Conservation (phyloP, 2,329 filamentous ascomycete genomes). For the Chalaropsis ovoidea region DNA sequence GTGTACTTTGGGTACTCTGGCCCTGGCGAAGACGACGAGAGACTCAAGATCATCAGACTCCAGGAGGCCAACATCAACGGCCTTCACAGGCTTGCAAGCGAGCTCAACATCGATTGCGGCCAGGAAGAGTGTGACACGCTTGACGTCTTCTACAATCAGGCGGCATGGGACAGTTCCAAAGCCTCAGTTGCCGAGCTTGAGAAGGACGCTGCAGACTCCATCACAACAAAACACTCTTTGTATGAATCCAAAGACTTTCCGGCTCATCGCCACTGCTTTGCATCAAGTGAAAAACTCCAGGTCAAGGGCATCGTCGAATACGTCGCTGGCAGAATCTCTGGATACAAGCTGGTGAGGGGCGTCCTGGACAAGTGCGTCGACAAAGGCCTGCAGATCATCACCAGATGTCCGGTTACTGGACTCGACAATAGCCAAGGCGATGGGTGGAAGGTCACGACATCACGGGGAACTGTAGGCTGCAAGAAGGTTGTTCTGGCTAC, state of each 20-base stretch:
- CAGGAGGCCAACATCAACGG: slow-evolving; percentile 25
- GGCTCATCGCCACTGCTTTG: slow-evolving; percentile 11
- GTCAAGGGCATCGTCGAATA: slow-evolving; percentile 21
- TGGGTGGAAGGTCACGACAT: slow-evolving; percentile 26
- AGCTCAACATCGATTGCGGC: slow-evolving; percentile 24
- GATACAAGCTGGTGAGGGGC: slow-evolving; percentile 21
- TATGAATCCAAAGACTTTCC: slow-evolving; percentile 11
- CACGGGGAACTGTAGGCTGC: slow-evolving; percentile 27
- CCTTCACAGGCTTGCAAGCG: slow-evolving; percentile 23
- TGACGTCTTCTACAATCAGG: slow-evolving; percentile 21
- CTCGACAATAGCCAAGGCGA: background rate
- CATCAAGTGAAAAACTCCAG: slow-evolving; percentile 7
- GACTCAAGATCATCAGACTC: slow-evolving; percentile 25
- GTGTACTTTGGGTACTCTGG: slow-evolving; percentile 21
- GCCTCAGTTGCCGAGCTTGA: slow-evolving; percentile 16
- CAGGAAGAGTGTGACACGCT: slow-evolving; percentile 22
- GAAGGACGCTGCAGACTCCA: background rate
- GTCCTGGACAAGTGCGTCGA: slow-evolving; percentile 21
- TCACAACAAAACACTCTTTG: background rate
- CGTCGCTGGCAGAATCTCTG: slow-evolving; percentile 22
- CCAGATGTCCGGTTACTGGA: slow-evolving; percentile 19
- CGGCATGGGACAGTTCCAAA: slow-evolving; percentile 20
- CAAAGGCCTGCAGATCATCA: slow-evolving; percentile 19
- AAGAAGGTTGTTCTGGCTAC: slow-evolving; percentile 29
- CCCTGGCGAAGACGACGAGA: slow-evolving; percentile 16